Conservation (phyloP, 371 early-diverging fungal genomes). For the Apophysomyces sp. region DNA sequence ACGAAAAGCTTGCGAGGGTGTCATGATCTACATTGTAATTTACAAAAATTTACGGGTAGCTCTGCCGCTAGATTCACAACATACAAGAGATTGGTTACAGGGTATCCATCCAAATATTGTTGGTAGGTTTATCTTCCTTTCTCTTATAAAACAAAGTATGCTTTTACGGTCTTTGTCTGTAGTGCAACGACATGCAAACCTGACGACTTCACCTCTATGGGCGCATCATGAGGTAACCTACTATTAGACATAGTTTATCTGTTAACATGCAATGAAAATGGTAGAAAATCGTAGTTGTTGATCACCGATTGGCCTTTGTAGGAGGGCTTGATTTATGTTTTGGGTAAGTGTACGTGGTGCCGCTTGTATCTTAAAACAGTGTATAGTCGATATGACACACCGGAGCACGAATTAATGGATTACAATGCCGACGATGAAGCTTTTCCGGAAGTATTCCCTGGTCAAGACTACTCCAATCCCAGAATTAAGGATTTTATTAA, state of each 20-base stretch:
- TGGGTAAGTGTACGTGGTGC: slow-evolving; percentile 41
- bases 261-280: slow-evolving; percentile 10
- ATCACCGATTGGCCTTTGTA: slow-evolving; percentile 81
- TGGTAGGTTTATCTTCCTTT: slow-evolving; percentile 37
- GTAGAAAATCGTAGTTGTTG: slow-evolving; percentile 86
- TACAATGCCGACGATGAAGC: slow-evolving; percentile 32
- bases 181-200: slow-evolving; percentile 80
- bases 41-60: slow-evolving; percentile 86
- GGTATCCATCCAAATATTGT: slow-evolving; percentile 77
- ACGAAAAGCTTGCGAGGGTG: slow-evolving; percentile 83
- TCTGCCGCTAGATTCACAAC: slow-evolving; percentile 76
- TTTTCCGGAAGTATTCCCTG: slow-evolving; percentile 65
- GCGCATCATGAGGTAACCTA: slow-evolving; percentile 61
- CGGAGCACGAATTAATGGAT: slow-evolving; percentile 75
- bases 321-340: slow-evolving; percentile 94
- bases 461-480: slow-evolving; percentile 94
- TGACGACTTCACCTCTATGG: slow-evolving; percentile 70
- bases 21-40: slow-evolving; percentile 85
- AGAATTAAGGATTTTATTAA: slow-evolving; percentile 85
- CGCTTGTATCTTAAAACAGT: background rate
- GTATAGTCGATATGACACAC: slow-evolving; percentile 82
- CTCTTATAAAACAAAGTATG: slow-evolving; percentile 5
- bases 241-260: background rate
- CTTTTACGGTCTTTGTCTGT: background rate
- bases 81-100: slow-evolving; percentile 78